These are phyloP conservation scores for Leccinum aurantiacum DNA, from an alignment of 768 basidiomycete genomes.

Conservation along the genomic window DNA sequence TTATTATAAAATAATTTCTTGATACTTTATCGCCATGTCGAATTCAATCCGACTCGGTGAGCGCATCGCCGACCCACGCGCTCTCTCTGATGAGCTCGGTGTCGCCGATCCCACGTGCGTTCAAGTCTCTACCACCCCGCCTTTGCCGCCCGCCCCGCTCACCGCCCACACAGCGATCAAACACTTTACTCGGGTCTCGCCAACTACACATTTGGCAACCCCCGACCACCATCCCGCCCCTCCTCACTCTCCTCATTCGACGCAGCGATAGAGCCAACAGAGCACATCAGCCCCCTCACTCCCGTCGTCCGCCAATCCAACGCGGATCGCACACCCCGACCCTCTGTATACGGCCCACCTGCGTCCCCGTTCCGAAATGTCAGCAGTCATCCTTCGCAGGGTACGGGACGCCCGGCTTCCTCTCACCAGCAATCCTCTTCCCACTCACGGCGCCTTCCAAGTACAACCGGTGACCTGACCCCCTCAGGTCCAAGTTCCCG, in stretches of 20 bases:
- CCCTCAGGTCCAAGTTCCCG: slow-evolving; percentile 8
- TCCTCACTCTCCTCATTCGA: slow-evolving; percentile 17
- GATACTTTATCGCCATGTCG: slow-evolving; percentile 24
- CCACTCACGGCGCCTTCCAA: slow-evolving; percentile 15
- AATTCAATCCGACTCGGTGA: slow-evolving; percentile 17
- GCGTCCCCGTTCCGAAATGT: slow-evolving; percentile 9
- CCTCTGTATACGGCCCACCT: slow-evolving; percentile 36
- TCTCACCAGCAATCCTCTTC: slow-evolving; percentile 13
- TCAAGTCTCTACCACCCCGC: not conserved
- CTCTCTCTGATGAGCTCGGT: slow-evolving; percentile 28
- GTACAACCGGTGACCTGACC: slow-evolving; percentile 5
- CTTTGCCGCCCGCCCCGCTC: not conserved
- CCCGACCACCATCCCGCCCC: slow-evolving; percentile 17
- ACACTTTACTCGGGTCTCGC: slow-evolving; percentile 40
- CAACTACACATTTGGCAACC: slow-evolving; percentile 43
- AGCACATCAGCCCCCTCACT: slow-evolving; percentile 40
- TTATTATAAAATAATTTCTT: slow-evolving; percentile 2
- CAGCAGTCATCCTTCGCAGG: slow-evolving; percentile 37
- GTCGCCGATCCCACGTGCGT: slow-evolving; percentile 10
- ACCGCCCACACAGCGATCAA: not conserved
- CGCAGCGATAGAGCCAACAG: slow-evolving; percentile 20
- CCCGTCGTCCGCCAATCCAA: slow-evolving; percentile 25
- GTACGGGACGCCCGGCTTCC: slow-evolving; percentile 28
- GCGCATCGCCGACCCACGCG: slow-evolving; percentile 31
- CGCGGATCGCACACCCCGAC: slow-evolving; percentile 45